Evolutionary conservation across 371 early-diverging fungal species (phyloP).

Genomic region (Blakeslea trispora): DNA sequence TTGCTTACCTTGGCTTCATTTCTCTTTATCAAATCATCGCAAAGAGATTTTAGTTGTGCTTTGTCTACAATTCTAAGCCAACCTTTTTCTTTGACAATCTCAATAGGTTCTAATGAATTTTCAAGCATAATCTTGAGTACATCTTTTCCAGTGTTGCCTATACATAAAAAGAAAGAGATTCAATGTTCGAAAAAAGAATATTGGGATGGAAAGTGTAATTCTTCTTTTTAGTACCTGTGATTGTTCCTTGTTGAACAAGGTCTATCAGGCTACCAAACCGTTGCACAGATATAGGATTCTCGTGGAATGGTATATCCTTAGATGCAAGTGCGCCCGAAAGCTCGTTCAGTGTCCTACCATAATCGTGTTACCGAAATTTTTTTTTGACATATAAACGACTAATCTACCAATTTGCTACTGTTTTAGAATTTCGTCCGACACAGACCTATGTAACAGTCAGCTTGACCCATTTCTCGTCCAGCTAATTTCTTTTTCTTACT

Average conservation of each 20-base stretch:
- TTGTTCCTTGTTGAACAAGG: constrained; percentile 54
- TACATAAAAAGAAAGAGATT: constrained; percentile 7
- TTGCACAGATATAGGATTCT: constrained; percentile 58
- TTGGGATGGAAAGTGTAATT: neutral
- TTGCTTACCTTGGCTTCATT: constrained; percentile 60
- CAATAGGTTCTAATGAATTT: constrained; percentile 45
- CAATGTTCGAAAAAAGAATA: neutral
- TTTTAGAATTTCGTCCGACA: constrained; percentile 40
- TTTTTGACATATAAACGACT: constrained; percentile 12
- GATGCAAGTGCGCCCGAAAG: constrained; percentile 74
- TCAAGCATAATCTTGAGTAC: constrained; percentile 71
- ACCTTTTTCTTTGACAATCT: constrained; percentile 68
- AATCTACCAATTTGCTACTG: constrained; percentile 48
- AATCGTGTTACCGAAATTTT: constrained; percentile 5
- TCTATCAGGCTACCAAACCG: constrained; percentile 71
- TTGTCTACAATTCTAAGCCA: constrained; percentile 69
- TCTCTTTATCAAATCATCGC: constrained; percentile 49
- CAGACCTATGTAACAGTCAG: constrained; percentile 29
- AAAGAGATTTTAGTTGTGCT: constrained; percentile 50
- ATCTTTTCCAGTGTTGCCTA: constrained; percentile 65
- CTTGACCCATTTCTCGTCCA: neutral
- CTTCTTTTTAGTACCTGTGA: constrained; percentile 54
- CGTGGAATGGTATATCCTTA: constrained; percentile 53
- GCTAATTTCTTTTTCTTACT: constrained; percentile 21
- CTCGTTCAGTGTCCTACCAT: constrained; percentile 74